Percentiles rank a stretch among this genome's conserved stretches.
Conservation (phyloP, 495 filamentous ascomycete genomes). For the Penicillium malachiteum region DNA sequence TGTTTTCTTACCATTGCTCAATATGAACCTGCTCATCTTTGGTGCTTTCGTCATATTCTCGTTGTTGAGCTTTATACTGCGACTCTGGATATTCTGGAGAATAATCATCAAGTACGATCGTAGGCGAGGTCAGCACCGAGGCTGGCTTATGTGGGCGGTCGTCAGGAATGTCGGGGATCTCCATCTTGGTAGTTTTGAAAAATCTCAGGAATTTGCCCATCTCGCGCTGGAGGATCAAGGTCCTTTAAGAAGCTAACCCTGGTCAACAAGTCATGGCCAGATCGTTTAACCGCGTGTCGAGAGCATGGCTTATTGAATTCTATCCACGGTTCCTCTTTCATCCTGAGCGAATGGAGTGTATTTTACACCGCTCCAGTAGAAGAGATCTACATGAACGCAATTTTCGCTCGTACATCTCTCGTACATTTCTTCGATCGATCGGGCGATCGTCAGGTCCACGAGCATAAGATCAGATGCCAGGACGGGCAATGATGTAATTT, state of each 20-base stretch:
- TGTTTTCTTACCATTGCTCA: constrained; percentile 7
- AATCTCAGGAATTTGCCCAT: neutral
- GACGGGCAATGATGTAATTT: constrained; percentile 18
- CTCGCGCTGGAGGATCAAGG: neutral
- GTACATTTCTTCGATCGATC: constrained; percentile 17
- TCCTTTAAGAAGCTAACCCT: constrained; percentile 5
- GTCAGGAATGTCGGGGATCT: constrained; percentile 21
- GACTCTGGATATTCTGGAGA: constrained; percentile 4
- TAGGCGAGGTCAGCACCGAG: constrained; percentile 10
- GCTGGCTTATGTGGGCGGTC: constrained; percentile 13
- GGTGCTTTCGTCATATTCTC: neutral
- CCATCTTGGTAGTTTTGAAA: constrained; percentile 6
- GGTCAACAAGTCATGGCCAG: constrained; percentile 4
- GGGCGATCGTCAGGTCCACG: constrained; percentile 19
- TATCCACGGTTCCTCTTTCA: constrained; percentile 11
- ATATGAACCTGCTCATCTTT: neutral
- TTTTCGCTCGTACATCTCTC: neutral
- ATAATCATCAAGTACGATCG: constrained; percentile 12
- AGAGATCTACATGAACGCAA: constrained; percentile 13
- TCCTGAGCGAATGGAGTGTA: constrained; percentile 11
- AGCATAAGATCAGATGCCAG: constrained; percentile 11
- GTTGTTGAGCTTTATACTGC: neutral
- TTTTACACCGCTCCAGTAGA: constrained; percentile 2
- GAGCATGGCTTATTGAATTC: constrained; percentile 4
- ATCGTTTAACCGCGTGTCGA: neutral